Base-by-base conservation (phyloP, 257 asterid species). In the Capsicum chinense region DNA sequence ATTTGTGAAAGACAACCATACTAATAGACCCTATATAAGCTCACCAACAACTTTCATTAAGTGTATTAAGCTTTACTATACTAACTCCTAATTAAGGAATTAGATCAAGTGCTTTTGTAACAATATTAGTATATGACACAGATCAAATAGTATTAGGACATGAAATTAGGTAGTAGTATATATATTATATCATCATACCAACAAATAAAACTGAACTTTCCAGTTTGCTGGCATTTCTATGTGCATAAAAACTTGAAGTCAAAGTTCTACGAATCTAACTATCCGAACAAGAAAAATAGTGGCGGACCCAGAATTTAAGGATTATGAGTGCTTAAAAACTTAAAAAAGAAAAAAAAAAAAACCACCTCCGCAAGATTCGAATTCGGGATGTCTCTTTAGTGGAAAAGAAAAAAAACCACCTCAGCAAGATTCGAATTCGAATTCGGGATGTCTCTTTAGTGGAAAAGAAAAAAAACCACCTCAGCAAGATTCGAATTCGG, bases 191-290 rank as follows among this genome's bases (percentile, higher is more conserved):
- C 10, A 5, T 35, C 50, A 50, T 19, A 14, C 42, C 59, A 74
- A 74, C 59, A 74, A 74, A 74, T 74, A 74, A 74, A 74, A 74
- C 44, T 74, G 80, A 74, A 19, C 60, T 74, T 50, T 74, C 80
- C 44, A 1, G 7, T 21, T 74, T 19, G 80, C 56, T 50, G 60
- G 2, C 9, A 21, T 17, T 70, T 56, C 76, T 26, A 79, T 54
- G 62, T 48, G 74, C 62, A 9, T 83, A 52, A 71, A 14, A 15
- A 0, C 68, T 60, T 39, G 15, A 63, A 26, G 70, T 62, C 63
- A 62, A 64, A 82, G 48, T 21, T 19, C 56, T 5, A 9, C 54
- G 17, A 48, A 19, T 76, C 9, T 16, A 82, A 26, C 33, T 76
- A 52, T 42, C 58, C 33, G 6, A 15, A 66, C 0, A 37, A 39